phyloP scores from a whole-genome alignment of 495 filamentous ascomycete genomes.

The Aspergillus baeticus region DNA sequence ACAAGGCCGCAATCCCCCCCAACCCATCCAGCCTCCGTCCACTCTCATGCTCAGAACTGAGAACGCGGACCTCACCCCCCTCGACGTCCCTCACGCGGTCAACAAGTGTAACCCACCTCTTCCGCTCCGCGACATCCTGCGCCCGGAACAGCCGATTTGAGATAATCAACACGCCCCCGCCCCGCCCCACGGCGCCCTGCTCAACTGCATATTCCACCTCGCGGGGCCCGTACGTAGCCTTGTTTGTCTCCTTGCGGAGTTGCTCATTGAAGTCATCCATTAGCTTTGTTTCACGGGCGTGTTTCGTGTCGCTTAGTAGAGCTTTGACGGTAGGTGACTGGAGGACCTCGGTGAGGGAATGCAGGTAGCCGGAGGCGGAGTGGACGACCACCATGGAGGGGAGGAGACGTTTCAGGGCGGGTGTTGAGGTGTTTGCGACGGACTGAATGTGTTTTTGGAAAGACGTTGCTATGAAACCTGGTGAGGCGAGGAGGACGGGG shows the following conservation, averaged over 20 bases:
- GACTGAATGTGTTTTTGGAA: conserved; percentile 80
- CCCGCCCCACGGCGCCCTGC: conserved; percentile 84
- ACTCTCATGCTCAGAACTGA: conserved; percentile 94
- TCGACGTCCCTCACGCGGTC: conserved; percentile 82
- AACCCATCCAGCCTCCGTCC: conserved; percentile 80
- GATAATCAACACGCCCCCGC: conserved; percentile 80
- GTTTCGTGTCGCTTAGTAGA: conserved; percentile 79
- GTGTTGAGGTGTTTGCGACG: conserved; percentile 55
- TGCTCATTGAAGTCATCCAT: conserved; percentile 85
- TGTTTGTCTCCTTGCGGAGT: conserved; percentile 80
- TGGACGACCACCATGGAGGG: conserved; percentile 76
- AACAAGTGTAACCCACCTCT: conserved; percentile 79
- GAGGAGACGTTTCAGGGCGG: conserved; percentile 63
- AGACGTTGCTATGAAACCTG: conserved; percentile 78
- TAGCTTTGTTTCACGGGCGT: conserved; percentile 75
- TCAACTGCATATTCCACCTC: conserved; percentile 85
- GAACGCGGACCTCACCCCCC: conserved; percentile 81
- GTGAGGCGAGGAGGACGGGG: conserved; percentile 84
- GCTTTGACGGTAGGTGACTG: conserved; percentile 72
- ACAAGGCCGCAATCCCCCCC: conserved; percentile 84
- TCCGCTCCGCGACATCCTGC: conserved; percentile 75
- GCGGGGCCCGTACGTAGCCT: conserved; percentile 86
- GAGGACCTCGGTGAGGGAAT: conserved; percentile 82
- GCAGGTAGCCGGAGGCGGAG: conserved; percentile 77
- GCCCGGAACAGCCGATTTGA: conserved; percentile 83